phyloP scores from a whole-genome alignment of 1,139 yeast genomes.

The Candida freyschussii region DNA sequence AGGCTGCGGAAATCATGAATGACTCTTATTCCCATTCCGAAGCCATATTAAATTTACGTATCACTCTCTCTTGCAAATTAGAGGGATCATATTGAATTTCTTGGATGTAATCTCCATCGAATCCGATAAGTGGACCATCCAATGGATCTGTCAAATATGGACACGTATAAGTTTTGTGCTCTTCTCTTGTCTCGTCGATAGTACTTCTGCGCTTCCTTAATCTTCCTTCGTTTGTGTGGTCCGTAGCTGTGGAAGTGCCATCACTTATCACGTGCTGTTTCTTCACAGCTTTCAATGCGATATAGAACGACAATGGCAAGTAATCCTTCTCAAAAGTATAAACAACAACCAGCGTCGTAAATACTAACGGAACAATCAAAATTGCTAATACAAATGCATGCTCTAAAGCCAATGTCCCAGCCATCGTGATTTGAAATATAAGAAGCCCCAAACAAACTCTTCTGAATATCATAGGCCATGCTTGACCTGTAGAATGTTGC shows the following conservation, averaged over 20 bases:
- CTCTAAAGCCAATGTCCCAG: slow-evolving; percentile 63
- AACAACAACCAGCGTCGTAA: slow-evolving; percentile 43
- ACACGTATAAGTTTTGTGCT: slow-evolving; percentile 61
- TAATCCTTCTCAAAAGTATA: slow-evolving; percentile 59
- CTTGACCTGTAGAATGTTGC: slow-evolving; percentile 66
- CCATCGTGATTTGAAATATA: slow-evolving; percentile 61
- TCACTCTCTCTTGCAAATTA: slow-evolving; percentile 39
- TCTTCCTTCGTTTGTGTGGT: slow-evolving; percentile 1
- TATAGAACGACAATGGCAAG: slow-evolving; percentile 53
- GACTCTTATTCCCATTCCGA: slow-evolving; percentile 39
- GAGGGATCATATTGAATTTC: slow-evolving; percentile 44
- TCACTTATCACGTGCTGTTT: slow-evolving; percentile 7
- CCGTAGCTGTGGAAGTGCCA: background rate
- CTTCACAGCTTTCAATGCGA: slow-evolving; percentile 55
- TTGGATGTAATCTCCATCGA: slow-evolving; percentile 57
- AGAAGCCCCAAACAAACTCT: slow-evolving; percentile 54
- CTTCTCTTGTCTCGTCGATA: slow-evolving; percentile 64
- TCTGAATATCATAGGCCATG: slow-evolving; percentile 63
- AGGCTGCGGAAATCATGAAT: background rate
- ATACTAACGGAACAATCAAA: slow-evolving; percentile 47
- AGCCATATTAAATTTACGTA: slow-evolving; percentile 16
- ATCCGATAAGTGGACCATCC: slow-evolving; percentile 75
- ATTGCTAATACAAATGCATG: slow-evolving; percentile 51
- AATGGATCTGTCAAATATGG: slow-evolving; percentile 57
- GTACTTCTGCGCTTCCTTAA: slow-evolving; percentile 35